phyloP scores from a whole-genome alignment of 1,284 basidiomycete species.

The Rhodotorula sp. region DNA sequence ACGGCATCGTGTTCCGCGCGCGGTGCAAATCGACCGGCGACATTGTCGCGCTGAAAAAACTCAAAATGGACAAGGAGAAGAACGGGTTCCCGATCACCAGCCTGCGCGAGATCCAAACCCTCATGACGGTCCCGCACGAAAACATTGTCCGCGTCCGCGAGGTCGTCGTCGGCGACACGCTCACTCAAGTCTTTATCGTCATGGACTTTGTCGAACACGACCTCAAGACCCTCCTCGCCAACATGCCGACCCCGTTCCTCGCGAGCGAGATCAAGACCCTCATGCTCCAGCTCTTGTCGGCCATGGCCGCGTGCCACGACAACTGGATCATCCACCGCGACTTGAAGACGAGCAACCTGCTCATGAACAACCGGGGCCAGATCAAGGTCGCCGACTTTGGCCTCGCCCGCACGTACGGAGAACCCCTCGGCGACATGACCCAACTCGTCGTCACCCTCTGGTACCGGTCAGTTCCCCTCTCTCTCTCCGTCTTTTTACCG shows the following conservation, averaged over 20 bases:
- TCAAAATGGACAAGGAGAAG: constrained; percentile 97
- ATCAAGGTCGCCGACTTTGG: constrained; percentile 99
- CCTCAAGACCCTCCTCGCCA: constrained; percentile 86
- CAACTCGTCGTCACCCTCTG: constrained; percentile 96
- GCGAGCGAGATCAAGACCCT: constrained; percentile 98
- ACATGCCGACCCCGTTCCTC: constrained; percentile 89
- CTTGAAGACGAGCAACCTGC: constrained; percentile 92
- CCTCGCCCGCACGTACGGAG: constrained; percentile 89
- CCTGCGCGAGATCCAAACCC: constrained; percentile 87
- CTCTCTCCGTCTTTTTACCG: not conserved
- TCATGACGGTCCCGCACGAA: constrained; percentile 75
- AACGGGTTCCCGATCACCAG: constrained; percentile 98
- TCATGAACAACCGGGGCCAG: constrained; percentile 98
- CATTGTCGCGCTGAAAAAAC: constrained; percentile 88
- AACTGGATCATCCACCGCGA: constrained; percentile 99
- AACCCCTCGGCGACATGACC: constrained; percentile 93
- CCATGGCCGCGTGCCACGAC: constrained; percentile 85
- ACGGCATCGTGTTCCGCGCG: constrained; percentile 95
- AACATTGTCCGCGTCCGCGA: constrained; percentile 94
- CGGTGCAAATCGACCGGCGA: constrained; percentile 89
- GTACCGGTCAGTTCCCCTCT: constrained; percentile 69
- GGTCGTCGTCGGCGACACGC: constrained; percentile 97
- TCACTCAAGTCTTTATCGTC: constrained; percentile 70
- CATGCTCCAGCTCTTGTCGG: constrained; percentile 89
- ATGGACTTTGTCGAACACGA: constrained; percentile 91